Conservation (phyloP, 495 filamentous ascomycete species). For the Aspergillus baeticus region DNA sequence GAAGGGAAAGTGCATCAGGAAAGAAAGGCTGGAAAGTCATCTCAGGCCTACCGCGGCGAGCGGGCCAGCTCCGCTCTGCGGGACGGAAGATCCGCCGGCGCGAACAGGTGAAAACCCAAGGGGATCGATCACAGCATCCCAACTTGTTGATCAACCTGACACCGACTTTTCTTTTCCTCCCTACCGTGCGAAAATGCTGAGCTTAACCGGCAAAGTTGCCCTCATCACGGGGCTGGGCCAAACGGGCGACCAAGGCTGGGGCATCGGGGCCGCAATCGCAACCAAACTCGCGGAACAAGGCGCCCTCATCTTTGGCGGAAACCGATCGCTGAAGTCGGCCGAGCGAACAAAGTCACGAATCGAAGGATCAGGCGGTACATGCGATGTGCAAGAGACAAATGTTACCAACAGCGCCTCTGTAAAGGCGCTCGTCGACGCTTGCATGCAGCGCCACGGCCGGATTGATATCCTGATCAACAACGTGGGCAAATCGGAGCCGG, state of each 20-base stretch:
- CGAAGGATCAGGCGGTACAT: slow-evolving; percentile 23
- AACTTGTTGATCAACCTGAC: too few species aligned
- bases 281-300: slow-evolving; percentile 42
- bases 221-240: slow-evolving; percentile 52
- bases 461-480: slow-evolving; percentile 60
- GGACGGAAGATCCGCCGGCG: too few species aligned
- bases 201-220: slow-evolving; percentile 38
- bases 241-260: slow-evolving; percentile 41
- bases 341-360: slow-evolving; percentile 31
- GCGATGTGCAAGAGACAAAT: slow-evolving; percentile 39
- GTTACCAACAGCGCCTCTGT: slow-evolving; percentile 44
- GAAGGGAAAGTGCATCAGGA: too few species aligned
- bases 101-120: too few species aligned
- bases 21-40: too few species aligned
- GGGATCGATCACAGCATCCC: too few species aligned
- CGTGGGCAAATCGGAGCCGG: slow-evolving; percentile 49
- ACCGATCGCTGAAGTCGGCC: slow-evolving; percentile 36
- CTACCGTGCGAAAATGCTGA: too few species aligned
- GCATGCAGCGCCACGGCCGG: slow-evolving; percentile 45
- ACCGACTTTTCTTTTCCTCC: too few species aligned
- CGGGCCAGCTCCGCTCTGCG: too few species aligned
- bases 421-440: slow-evolving; percentile 43
- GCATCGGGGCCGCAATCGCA: slow-evolving; percentile 49
- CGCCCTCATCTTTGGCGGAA: slow-evolving; percentile 46
- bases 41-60: too few species aligned